These are phyloP conservation scores for Nemania serpens DNA, from an alignment of 2,329 filamentous ascomycete genomes.

Conservation along the genomic window DNA sequence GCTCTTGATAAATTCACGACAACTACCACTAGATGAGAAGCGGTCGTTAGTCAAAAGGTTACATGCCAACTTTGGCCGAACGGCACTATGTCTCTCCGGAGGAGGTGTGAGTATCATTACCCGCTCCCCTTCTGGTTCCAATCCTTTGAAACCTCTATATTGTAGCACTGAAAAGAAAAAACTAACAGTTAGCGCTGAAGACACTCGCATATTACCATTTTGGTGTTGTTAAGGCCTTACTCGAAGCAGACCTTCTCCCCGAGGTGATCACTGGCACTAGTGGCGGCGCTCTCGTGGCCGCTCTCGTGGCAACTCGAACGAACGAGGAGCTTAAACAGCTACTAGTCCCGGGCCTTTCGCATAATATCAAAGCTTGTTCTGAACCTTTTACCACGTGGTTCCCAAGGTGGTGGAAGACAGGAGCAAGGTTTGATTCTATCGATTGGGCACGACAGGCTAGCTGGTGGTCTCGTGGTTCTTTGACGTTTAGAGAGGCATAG, in stretches of 20 bases:
- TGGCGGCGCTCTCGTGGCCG: slow-evolving; percentile 88
- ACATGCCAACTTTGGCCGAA: slow-evolving; percentile 88
- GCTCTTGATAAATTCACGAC: slow-evolving; percentile 69
- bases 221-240: slow-evolving; percentile 84
- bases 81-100: slow-evolving; percentile 89
- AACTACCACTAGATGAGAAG: slow-evolving; percentile 75
- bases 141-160: background rate
- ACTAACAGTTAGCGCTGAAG: slow-evolving; percentile 7
- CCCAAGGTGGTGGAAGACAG: slow-evolving; percentile 86
- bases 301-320: slow-evolving; percentile 83
- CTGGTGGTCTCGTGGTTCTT: slow-evolving; percentile 90
- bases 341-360: slow-evolving; percentile 83
- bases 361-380: slow-evolving; percentile 81
- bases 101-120: slow-evolving; percentile 60
- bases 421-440: slow-evolving; percentile 89
- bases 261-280: slow-evolving; percentile 97
- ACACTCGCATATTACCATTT: slow-evolving; percentile 98
- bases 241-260: slow-evolving; percentile 84
- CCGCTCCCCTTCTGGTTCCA: background rate
- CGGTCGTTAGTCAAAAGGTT: slow-evolving; percentile 83
- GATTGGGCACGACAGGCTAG: slow-evolving; percentile 85
- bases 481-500: slow-evolving; percentile 94
- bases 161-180: background rate
- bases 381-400: slow-evolving; percentile 79
- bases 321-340: slow-evolving; percentile 87